phyloP scores from a whole-genome alignment of 2,329 filamentous ascomycete genomes.

The Botrytis fabae region DNA sequence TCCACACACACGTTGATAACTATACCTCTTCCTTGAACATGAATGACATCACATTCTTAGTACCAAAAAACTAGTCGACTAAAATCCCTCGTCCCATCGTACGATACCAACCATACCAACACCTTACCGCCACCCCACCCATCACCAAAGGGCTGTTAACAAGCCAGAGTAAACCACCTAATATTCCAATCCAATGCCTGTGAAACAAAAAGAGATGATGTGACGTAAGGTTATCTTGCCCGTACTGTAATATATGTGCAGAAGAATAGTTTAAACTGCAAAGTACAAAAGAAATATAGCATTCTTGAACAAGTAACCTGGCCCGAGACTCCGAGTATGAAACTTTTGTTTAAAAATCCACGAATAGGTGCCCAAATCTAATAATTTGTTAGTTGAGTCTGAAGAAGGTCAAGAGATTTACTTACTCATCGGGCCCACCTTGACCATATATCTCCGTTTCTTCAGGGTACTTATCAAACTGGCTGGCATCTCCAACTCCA shows the following conservation, averaged over 20 bases:
- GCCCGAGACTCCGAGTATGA: conserved; percentile 8
- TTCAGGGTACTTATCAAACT: conserved; percentile 97
- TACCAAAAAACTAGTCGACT: conserved; percentile 4
- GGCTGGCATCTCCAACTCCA: conserved; percentile 90
- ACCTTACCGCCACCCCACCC: conserved; percentile 14
- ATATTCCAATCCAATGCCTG: conserved; percentile 20
- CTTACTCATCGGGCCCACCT: conserved; percentile 81
- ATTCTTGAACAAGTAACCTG: conserved; percentile 7
- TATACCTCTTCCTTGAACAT: neutral
- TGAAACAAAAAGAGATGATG: conserved; percentile 25
- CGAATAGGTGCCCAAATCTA: conserved; percentile 33
- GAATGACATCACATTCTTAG: neutral
- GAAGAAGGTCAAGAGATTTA: conserved; percentile 43
- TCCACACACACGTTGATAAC: neutral
- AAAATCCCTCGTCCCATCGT: conserved; percentile 1
- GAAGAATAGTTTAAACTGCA: conserved; percentile 22
- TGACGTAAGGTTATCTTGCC: conserved; percentile 18
- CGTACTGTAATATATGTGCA: conserved; percentile 32
- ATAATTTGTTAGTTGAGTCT: conserved; percentile 11
- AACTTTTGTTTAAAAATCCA: conserved; percentile 27
- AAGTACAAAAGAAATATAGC: conserved; percentile 23
- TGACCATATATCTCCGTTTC: conserved; percentile 90
- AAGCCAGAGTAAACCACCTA: conserved; percentile 18
- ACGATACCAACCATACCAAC: conserved; percentile 11
- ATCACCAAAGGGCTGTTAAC: neutral